Evolutionary conservation across 1,139 yeast species (phyloP).

Genomic region (Yamadazyma blattariae): DNA sequence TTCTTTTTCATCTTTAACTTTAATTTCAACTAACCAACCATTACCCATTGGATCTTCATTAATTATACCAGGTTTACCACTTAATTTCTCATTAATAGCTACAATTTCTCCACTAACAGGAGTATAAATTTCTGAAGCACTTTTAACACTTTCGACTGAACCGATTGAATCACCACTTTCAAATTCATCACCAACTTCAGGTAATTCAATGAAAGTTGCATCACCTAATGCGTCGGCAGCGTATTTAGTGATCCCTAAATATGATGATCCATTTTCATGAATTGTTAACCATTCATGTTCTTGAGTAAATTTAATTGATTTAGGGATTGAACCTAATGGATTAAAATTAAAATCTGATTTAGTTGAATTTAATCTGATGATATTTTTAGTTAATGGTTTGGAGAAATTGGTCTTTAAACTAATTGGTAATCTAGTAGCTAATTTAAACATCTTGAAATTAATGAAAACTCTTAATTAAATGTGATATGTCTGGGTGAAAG

Average conservation of each 20-base stretch:
- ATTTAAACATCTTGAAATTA: too few species aligned
- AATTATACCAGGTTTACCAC: constrained; percentile 71
- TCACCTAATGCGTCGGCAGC: constrained; percentile 99
- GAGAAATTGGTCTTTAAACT: too few species aligned
- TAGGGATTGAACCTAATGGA: constrained; percentile 23
- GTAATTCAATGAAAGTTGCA: constrained; percentile 90
- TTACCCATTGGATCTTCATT: constrained; percentile 89
- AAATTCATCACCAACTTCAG: constrained; percentile 67
- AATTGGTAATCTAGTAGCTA: too few species aligned
- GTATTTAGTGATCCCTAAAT: constrained; percentile 88
- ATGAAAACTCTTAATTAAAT: too few species aligned
- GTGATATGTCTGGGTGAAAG: too few species aligned
- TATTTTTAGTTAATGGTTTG: too few species aligned
- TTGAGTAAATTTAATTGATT: constrained; percentile 64
- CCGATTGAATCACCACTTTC: constrained; percentile 83
- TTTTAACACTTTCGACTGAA: constrained; percentile 91
- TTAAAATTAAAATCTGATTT: constrained; percentile 1
- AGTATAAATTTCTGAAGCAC: constrained; percentile 88
- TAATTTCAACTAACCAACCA: constrained; percentile 88
- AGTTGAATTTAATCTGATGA: constrained; percentile 1
- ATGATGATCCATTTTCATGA: constrained; percentile 78
- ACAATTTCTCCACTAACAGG: constrained; percentile 80
- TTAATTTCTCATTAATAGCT: constrained; percentile 67
- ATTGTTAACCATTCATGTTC: constrained; percentile 97
- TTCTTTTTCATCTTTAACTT: constrained; percentile 39